These are phyloP conservation scores for Entamoeba invadens DNA, from an alignment of 208 protist genomes.

Conservation along the genomic window DNA sequence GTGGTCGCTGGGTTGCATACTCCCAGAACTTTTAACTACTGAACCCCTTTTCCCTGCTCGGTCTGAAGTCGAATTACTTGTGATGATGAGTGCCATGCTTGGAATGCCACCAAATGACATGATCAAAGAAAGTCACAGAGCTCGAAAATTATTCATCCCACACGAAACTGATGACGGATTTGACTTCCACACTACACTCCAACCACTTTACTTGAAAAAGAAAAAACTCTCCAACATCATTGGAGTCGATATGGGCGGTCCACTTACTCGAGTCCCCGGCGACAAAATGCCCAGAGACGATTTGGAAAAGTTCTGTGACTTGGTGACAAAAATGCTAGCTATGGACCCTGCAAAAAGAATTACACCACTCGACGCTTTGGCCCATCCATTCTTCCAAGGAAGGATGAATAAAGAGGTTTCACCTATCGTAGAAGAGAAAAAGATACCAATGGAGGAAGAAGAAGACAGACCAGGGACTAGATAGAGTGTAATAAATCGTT, in stretches of 20 bases:
- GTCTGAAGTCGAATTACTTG: slow-evolving; percentile 55
- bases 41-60: slow-evolving; percentile 73
- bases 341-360: slow-evolving; percentile 40
- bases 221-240: slow-evolving; percentile 26
- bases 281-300: slow-evolving; percentile 9
- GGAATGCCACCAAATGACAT: neutral
- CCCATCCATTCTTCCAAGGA: slow-evolving; percentile 56
- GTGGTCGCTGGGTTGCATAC: slow-evolving; percentile 89
- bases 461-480: no score
- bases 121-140: neutral
- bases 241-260: slow-evolving; percentile 11
- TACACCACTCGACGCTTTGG: slow-evolving; percentile 45
- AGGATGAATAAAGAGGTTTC: neutral
- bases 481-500: no score
- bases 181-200: slow-evolving; percentile 36
- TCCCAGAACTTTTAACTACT: slow-evolving; percentile 67
- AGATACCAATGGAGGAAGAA: slow-evolving; percentile 7
- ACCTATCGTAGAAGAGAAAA: neutral
- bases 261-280: neutral
- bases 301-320: slow-evolving; percentile 35
- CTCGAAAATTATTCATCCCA: neutral
- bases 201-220: slow-evolving; percentile 21
- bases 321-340: slow-evolving; percentile 25
- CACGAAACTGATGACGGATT: slow-evolving; percentile 20
- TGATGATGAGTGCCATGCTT: neutral